These are phyloP conservation scores for Nectriaceae sp. DNA, from an alignment of 2,329 filamentous ascomycete genomes.

Conservation along the genomic window DNA sequence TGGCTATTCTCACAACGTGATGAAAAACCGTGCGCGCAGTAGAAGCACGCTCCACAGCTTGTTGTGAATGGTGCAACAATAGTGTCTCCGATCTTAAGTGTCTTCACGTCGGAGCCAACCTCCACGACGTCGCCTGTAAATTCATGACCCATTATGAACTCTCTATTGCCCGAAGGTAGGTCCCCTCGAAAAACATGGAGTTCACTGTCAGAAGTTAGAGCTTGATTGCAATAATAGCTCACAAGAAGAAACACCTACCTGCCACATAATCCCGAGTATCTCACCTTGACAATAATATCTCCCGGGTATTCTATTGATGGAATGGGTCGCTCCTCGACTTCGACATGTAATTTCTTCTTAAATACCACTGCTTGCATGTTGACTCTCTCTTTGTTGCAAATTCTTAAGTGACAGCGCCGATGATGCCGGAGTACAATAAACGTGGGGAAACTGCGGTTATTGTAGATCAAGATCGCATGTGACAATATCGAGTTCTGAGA, in stretches of 20 bases:
- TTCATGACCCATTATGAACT: conserved; percentile 73
- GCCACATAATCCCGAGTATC: not conserved
- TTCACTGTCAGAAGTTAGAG: conserved; percentile 43
- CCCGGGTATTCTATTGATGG: not conserved
- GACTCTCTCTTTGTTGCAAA: no score
- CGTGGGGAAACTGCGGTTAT: no score
- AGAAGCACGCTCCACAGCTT: conserved; percentile 21
- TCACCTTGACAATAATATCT: not conserved
- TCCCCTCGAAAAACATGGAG: conserved; percentile 83
- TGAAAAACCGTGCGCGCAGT: conserved; percentile 9
- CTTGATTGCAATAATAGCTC: not conserved
- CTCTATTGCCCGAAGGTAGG: conserved; percentile 65
- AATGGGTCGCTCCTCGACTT: not conserved
- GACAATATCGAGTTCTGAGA: no score
- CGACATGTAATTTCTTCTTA: not conserved
- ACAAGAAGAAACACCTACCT: no score
- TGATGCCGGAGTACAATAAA: no score
- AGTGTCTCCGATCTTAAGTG: conserved; percentile 1
- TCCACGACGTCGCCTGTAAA: conserved; percentile 76
- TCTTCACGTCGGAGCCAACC: conserved; percentile 54
- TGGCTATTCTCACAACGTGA: conserved; percentile 14
- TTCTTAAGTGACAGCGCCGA: no score
- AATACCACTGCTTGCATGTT: not conserved
- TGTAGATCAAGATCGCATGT: no score
- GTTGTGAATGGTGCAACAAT: conserved; percentile 20